Base-by-base conservation (phyloP, 495 filamentous ascomycete genomes). In the Aspergillus carlsbadensis region DNA sequence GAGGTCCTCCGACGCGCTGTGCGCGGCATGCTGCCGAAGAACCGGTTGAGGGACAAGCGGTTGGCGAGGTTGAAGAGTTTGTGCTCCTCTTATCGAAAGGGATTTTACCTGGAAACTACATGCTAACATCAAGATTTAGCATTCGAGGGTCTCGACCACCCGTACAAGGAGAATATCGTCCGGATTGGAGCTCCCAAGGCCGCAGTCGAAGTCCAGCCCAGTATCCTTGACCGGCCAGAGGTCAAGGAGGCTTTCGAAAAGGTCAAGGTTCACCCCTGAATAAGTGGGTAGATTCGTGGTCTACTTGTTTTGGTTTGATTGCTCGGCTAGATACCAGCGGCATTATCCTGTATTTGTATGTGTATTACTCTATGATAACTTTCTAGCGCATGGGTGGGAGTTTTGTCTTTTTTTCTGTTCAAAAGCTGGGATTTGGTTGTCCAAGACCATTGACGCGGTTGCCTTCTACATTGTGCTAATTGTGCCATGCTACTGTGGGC, bases 11-110 rank as follows among this genome's bases (percentile, higher is more conserved):
- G 91, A 59, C 88, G 89, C 71, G 94, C 94, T 10, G 94, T 98
- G 21, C 86, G 86, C 69, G 94, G 94, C 51, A 98, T 98, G 94
- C 71, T 98, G 76, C 94, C 94, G 44, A 98, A 98, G 87, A 98
- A 98, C 74, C 73, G 91, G 61, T 75, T 98, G 63, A 78, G 92
- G 66, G 89, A 94, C 68, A 86, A 87, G 75, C 71, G 95, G 57
- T 72, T 98, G 77, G 89, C 83, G n/a, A 77, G 94, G 63, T 72
- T 98, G 69, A 98, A 96, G 83, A 84, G 86, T 88, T 60, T 69
- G 83, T 75, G 7, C 13, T 45, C 20, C 10, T 10, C 26, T 46
- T n/a, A 20, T n/a, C n/a, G n/a, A 11, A 21, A 1, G 22, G 31
- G 10, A 20, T 24, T 36, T 17, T 31, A 24, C 35, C 47, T 40